Evolutionary conservation across 495 filamentous ascomycete genomes (phyloP), one percentile per base, ranked within the genome.

Genomic region (Annulohypoxylon stygium): DNA sequence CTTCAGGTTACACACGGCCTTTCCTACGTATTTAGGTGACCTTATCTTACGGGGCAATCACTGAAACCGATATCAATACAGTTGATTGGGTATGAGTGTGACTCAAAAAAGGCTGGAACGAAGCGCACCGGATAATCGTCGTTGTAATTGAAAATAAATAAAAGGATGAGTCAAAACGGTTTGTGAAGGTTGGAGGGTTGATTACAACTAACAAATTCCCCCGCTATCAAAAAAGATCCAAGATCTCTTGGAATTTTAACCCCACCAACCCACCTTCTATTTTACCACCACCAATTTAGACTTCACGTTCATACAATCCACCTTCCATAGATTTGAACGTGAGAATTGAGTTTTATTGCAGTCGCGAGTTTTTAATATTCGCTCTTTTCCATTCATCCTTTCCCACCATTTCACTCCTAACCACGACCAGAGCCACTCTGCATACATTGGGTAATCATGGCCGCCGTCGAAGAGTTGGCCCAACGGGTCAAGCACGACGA

Each of bases 401-500:
- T 23, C 2, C 2, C 25, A 43, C 14, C 39, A 1, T 14, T 43
- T 43, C 50, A 16, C 30, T 26, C 12, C 18, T 8, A 51, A 14
- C 48, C 11, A 30, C 48, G 48, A 51, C 8, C 23, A 12, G 8
- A 9, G 1, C 14, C 25, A 12, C 25, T 33, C 23, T n/a, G 25
- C 14, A 62, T 62, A 60, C 16, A 36, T 34, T 65, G 54, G 47
- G 65, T 53, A 66, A 79, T 36, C 53, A 84, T 83, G 81, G 69
- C 81, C 26, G 75, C 79, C 48, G 54, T 75, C 18, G 76, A 83
- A 69, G 81, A 83, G 41, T 76, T 84, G 69, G 79, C 83, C 62
- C 81, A 84, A 60, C 78, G 83, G 78, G 70, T 79, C 70, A 82
- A 81, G 75, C 70, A 67, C 75, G 79, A 87, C 82, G 81, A 86